Percentiles rank a stretch among this genome's conserved stretches.
Evolutionary conservation across 2,329 filamentous ascomycete species (phyloP).

Genomic region (Neofusicoccum sp.): DNA sequence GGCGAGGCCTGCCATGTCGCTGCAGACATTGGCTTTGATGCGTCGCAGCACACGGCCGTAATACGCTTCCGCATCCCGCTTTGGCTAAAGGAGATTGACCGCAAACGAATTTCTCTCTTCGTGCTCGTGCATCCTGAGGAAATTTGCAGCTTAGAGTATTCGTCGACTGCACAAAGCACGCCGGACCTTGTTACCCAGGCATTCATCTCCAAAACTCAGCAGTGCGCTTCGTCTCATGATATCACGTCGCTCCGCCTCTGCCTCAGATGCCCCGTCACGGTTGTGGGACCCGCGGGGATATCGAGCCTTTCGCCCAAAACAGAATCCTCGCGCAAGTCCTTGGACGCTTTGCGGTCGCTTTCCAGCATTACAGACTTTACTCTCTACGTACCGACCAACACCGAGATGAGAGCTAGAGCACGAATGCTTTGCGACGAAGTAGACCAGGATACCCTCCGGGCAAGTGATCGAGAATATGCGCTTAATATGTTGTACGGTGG

Average conservation of each 20-base stretch:
- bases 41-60: background rate
- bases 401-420: background rate
- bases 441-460: background rate
- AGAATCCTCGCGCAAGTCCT: background rate
- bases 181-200: background rate
- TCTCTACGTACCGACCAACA: background rate
- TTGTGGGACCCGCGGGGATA: background rate
- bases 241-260: background rate
- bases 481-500: background rate
- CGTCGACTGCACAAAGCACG: background rate
- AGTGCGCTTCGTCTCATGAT: background rate
- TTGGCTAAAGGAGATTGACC: background rate
- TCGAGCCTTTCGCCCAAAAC: background rate
- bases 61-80: background rate
- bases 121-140: background rate
- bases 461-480: background rate
- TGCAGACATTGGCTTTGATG: background rate
- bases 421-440: background rate
- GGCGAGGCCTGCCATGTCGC: background rate
- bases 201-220: background rate
- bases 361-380: background rate
- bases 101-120: background rate
- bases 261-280: background rate
- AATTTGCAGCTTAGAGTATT: background rate
- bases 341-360: background rate